These are phyloP conservation scores for Lipomyces mesembrius DNA, from an alignment of 805 yeast species.

Conservation along the genomic window DNA sequence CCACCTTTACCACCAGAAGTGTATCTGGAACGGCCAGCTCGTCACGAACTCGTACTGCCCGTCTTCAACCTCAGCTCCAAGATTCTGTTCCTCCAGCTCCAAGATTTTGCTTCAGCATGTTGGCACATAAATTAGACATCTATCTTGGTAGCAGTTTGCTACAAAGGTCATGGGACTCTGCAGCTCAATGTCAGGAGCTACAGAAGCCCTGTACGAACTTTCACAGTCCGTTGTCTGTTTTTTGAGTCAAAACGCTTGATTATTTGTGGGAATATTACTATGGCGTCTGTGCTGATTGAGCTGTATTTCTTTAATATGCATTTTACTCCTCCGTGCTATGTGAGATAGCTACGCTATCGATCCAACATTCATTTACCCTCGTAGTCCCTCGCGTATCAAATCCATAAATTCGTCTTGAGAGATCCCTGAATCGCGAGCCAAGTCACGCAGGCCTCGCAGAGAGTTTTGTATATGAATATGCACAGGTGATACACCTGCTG, in stretches of 20 bases:
- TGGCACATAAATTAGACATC: constrained; percentile 4
- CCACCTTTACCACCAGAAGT: constrained; percentile 9
- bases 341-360: background rate
- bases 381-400: background rate
- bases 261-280: background rate
- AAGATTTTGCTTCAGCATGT: constrained; percentile 8
- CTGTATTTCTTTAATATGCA: constrained; percentile 4
- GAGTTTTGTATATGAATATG: constrained; percentile 15
- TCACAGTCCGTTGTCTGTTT: constrained; percentile 16
- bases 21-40: background rate
- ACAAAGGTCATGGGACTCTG: constrained; percentile 24
- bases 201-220: constrained; percentile 28
- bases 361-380: background rate
- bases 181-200: constrained; percentile 15
- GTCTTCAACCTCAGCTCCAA: background rate
- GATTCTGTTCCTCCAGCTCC: background rate
- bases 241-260: background rate
- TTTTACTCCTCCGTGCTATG: background rate
- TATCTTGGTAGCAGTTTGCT: constrained; percentile 12
- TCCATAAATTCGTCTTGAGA: constrained; percentile 16
- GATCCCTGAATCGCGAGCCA: constrained; percentile 19
- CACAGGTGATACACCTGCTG: constrained; percentile 2
- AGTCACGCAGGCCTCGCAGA: constrained; percentile 18
- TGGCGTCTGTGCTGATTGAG: background rate
- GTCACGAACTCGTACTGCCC: constrained; percentile 4